phyloP scores from a whole-genome alignment of 2,329 filamentous ascomycete genomes.

The Pestalotiopsis sp. region DNA sequence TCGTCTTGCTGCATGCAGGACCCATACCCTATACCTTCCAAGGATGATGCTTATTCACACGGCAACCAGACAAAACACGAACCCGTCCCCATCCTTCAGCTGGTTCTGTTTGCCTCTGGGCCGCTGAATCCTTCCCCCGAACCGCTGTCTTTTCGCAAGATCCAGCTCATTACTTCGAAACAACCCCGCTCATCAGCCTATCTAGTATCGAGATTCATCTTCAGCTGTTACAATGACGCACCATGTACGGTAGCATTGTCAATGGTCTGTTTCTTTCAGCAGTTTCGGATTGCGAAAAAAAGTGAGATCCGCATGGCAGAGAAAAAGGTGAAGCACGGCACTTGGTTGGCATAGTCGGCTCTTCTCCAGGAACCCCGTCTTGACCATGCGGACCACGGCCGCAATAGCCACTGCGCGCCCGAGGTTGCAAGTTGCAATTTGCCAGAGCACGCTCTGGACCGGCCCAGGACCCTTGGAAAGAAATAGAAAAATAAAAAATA shows the following conservation, averaged over 20 bases:
- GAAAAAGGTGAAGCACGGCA: constrained; percentile 5
- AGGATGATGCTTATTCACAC: constrained; percentile 17
- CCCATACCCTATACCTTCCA: constrained; percentile 11
- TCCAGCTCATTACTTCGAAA: constrained; percentile 6
- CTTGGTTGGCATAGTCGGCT: constrained; percentile 5
- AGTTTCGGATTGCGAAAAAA: constrained; percentile 4
- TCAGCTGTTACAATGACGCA: neutral
- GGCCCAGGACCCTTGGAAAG: neutral
- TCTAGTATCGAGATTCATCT: neutral
- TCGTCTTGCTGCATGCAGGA: constrained; percentile 4
- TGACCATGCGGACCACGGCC: neutral
- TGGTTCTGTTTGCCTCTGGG: neutral
- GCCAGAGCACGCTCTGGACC: constrained; percentile 1
- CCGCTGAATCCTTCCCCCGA: neutral
- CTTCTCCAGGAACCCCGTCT: neutral
- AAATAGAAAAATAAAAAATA: too few relatives aligned
- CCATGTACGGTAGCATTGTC: neutral
- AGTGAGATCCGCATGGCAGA: neutral
- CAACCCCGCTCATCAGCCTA: neutral
- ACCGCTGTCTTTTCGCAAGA: neutral
- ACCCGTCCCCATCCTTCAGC: neutral
- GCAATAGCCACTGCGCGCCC: neutral
- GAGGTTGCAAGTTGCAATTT: constrained; percentile 12
- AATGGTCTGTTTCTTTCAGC: constrained; percentile 2
- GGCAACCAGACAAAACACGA: constrained; percentile 9